Percentiles rank a stretch among this genome's conserved stretches.
Evolutionary conservation across 192 early-diverging fungal species (phyloP).

Genomic region (Podila epigama): DNA sequence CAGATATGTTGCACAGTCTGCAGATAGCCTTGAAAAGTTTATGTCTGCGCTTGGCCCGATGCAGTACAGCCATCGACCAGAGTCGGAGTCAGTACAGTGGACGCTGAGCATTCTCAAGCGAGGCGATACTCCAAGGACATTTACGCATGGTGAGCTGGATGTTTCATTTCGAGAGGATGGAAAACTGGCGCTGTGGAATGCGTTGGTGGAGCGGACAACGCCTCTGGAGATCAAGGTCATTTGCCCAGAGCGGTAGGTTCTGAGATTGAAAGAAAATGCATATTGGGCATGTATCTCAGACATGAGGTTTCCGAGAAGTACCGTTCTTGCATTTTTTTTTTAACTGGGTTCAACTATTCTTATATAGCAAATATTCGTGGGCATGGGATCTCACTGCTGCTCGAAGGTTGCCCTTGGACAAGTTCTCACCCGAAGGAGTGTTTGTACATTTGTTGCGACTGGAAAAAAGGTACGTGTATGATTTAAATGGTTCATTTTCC

Average conservation of each 20-base stretch:
- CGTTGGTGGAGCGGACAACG: slow-evolving; percentile 11
- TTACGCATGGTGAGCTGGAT: slow-evolving; percentile 14
- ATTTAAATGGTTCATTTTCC: neutral
- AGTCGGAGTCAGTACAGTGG: slow-evolving; percentile 15
- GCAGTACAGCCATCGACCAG: neutral
- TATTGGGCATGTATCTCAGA: neutral
- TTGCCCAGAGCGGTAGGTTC: slow-evolving; percentile 14
- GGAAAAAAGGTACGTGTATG: slow-evolving; percentile 11
- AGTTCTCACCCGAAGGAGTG: slow-evolving; percentile 23
- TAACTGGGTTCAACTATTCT: too few species aligned
- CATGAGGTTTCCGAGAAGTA: too few species aligned
- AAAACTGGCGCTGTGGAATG: slow-evolving; percentile 38
- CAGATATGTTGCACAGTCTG: slow-evolving; percentile 12
- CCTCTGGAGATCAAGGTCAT: slow-evolving; percentile 34
- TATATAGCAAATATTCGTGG: slow-evolving; percentile 23
- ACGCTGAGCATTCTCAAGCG: slow-evolving; percentile 9
- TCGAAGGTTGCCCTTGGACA: slow-evolving; percentile 13
- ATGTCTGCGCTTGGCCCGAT: slow-evolving; percentile 7
- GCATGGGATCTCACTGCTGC: slow-evolving; percentile 21
- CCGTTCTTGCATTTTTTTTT: neutral
- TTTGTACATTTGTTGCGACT: slow-evolving; percentile 19
- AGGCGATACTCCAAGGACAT: neutral
- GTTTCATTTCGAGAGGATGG: slow-evolving; percentile 30
- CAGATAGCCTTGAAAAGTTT: neutral
- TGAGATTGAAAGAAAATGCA: neutral